Percentiles rank a stretch among this genome's conserved stretches.
These are phyloP conservation scores for Theileria annulata DNA, from an alignment of 169 alveolate genomes.

Conservation along the genomic window DNA sequence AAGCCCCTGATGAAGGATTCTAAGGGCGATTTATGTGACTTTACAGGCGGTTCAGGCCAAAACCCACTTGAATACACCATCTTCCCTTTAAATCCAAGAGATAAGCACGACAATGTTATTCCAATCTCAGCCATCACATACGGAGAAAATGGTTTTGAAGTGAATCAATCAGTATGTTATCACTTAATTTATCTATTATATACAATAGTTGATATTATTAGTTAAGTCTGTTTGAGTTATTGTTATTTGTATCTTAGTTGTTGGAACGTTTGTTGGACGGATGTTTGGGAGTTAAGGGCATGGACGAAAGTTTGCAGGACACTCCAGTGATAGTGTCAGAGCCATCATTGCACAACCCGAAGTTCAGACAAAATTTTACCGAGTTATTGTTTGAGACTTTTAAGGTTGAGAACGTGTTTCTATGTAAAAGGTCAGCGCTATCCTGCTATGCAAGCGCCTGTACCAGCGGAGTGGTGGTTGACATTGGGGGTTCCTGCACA, in stretches of 20 bases:
- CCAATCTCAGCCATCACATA: constrained; percentile 70
- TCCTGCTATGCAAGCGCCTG: constrained; percentile 76
- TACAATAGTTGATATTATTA: neutral
- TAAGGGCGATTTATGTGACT: constrained; percentile 45
- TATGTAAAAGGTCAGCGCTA: constrained; percentile 72
- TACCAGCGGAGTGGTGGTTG: constrained; percentile 70
- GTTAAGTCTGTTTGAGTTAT: neutral
- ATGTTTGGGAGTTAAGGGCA: constrained; percentile 70
- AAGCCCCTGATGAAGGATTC: constrained; percentile 48
- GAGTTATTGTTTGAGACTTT: constrained; percentile 69
- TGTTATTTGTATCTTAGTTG: neutral
- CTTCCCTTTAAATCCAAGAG: constrained; percentile 74
- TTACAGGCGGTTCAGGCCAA: constrained; percentile 39
- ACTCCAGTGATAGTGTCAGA: constrained; percentile 72
- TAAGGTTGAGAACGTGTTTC: constrained; percentile 66
- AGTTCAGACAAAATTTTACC: constrained; percentile 64
- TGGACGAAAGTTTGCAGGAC: constrained; percentile 71
- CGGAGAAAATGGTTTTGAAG: constrained; percentile 57
- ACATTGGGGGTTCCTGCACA: constrained; percentile 75
- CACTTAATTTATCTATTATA: neutral
- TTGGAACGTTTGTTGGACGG: constrained; percentile 73
- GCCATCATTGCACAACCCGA: constrained; percentile 68
- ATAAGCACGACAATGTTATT: constrained; percentile 71
- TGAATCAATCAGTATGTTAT: constrained; percentile 6
- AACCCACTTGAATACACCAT: constrained; percentile 70